Evolutionary conservation across 2,329 filamentous ascomycete species (phyloP), one percentile per base, ranked within the genome.

Genomic region (Emericellopsis atlantica): DNA sequence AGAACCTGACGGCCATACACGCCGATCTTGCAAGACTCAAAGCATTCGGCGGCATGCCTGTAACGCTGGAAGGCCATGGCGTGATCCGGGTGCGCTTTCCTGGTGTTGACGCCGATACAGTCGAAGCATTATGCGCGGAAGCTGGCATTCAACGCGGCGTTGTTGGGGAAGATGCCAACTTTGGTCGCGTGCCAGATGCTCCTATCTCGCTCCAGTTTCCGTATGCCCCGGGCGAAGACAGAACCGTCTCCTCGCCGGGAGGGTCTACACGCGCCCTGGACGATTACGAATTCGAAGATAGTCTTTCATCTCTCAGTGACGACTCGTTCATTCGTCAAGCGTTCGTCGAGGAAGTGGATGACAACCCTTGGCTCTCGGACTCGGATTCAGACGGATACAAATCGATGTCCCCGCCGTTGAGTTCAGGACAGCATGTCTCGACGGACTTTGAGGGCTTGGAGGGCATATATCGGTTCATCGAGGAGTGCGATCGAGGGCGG

Each of bases 61-160:
- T 96, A 29, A 70, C 76, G 0, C 71, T 95, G 40, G 76, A 86
- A 49, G 72, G 74, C 32, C 67, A 72, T 29, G 76, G 76, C 2
- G 73, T 76, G 0, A 64, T 95, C 4, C 79, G 88, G 29, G 79
- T 96, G 2, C 81, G 88, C 24, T 96, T 98, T 54, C 88, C 89
- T 0, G 92, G 92, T 4, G 89, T 92, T 46, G 90, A 96, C 52
- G 79, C 79, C 1, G 76, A 81, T 14, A 85, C 84, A 0, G 83
- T 95, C 0, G 86, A 94, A 54, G 69, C 72, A 4, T 71, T 98
- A 1, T 95, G 89, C 56, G 78, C 86, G 37, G 92, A 98, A 56
- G 72, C 94, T 10, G 84, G 83, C n/a, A 72, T 98, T 7, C 77
- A 81, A 46, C 74, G 87, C 40, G 92, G 92, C 2, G 65, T 84